These are phyloP conservation scores for Leucosporidium scottii DNA, from an alignment of 768 basidiomycete species.

Conservation along the genomic window DNA sequence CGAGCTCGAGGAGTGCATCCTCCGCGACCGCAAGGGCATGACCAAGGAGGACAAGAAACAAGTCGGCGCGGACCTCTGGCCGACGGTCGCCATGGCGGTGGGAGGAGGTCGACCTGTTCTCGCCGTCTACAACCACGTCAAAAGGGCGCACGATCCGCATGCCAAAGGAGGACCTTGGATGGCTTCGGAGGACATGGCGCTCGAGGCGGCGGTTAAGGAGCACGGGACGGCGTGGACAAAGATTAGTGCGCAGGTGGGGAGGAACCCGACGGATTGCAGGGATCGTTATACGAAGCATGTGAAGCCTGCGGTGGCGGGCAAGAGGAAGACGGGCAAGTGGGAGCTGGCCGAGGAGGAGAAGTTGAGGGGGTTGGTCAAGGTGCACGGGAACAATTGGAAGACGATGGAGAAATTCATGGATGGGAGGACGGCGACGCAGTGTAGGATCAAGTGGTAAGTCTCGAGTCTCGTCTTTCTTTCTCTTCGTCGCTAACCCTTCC, in stretches of 20 bases:
- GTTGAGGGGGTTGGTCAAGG: not conserved
- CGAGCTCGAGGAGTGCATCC: slow-evolving; percentile 15
- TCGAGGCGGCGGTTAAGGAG: slow-evolving; percentile 4
- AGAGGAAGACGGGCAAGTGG: slow-evolving; percentile 8
- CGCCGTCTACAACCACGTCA: slow-evolving; percentile 30
- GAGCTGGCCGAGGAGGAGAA: slow-evolving; percentile 10
- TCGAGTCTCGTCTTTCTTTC: not conserved
- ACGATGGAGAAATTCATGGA: slow-evolving; percentile 3
- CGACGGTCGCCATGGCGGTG: slow-evolving; percentile 10
- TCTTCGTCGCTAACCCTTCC: not conserved
- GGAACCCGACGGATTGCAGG: slow-evolving; percentile 11
- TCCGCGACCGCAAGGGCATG: slow-evolving; percentile 7
- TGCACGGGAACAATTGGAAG: slow-evolving; percentile 1
- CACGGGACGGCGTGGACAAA: slow-evolving; percentile 18
- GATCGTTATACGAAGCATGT: slow-evolving; percentile 26
- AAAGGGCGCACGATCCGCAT: slow-evolving; percentile 7
- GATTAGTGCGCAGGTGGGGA: slow-evolving; percentile 2
- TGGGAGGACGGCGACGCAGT: slow-evolving; percentile 22
- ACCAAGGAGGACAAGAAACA: not conserved
- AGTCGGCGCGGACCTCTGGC: slow-evolving; percentile 20
- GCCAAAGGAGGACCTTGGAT: slow-evolving; percentile 9
- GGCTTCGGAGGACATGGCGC: slow-evolving; percentile 2
- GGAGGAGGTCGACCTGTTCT: slow-evolving; percentile 18
- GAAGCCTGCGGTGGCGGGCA: not conserved
- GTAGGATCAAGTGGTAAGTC: slow-evolving; percentile 28